Evolutionary conservation across 2,329 filamentous ascomycete species (phyloP).

Genomic region (Daldinia sp.): DNA sequence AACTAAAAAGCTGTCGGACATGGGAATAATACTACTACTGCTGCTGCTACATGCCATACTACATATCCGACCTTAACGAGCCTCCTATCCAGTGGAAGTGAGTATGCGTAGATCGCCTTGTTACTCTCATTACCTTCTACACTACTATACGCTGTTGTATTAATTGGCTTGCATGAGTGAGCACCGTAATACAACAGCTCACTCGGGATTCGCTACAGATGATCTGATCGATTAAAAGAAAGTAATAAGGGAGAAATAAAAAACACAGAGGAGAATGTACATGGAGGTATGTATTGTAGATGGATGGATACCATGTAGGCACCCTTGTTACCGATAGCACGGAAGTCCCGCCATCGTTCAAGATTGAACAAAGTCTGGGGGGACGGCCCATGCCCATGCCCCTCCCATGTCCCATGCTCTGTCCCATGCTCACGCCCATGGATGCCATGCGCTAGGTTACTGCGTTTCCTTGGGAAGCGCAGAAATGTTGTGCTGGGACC

Average conservation of each 20-base stretch:
- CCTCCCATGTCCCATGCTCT: too few relatives aligned
- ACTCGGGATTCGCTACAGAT: constrained; percentile 19
- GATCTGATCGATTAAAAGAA: constrained; percentile 26
- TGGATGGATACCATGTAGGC: constrained; percentile 9
- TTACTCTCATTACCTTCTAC: constrained; percentile 15
- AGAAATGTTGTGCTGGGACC: constrained; percentile 31
- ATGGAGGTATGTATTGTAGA: not conserved
- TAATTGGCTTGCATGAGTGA: constrained; percentile 27
- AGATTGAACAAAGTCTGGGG: constrained; percentile 41
- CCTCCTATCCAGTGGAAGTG: constrained; percentile 30
- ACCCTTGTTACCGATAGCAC: constrained; percentile 40
- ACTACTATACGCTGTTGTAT: constrained; percentile 14
- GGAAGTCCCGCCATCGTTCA: constrained; percentile 41
- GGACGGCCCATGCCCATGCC: constrained; percentile 21
- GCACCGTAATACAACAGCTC: constrained; percentile 26
- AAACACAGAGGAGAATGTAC: not conserved
- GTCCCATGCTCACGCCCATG: too few relatives aligned
- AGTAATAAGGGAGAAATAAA: not conserved
- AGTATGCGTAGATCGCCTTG: constrained; percentile 34
- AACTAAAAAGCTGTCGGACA: constrained; percentile 26
- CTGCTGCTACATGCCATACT: constrained; percentile 25
- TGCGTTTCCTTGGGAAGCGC: constrained; percentile 33
- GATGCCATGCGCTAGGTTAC: constrained; percentile 22
- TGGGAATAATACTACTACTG: constrained; percentile 13
- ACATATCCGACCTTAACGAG: constrained; percentile 19